Base-by-base conservation (phyloP, 176 grass and related monocot genomes). In the Eleusine indica region DNA sequence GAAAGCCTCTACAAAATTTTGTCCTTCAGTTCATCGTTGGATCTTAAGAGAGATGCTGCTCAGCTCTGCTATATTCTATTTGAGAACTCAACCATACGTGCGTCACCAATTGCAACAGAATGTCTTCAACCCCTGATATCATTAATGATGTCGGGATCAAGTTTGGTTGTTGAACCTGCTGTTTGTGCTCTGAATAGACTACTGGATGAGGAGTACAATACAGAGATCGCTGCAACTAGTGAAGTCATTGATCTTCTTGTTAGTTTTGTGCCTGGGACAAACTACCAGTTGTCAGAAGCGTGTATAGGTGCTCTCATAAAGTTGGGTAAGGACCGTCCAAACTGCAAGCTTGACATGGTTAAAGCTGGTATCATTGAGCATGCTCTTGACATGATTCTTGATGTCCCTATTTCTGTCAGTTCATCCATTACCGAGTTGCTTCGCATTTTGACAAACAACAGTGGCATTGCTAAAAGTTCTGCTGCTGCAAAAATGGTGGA, bases 391-490 rank as follows among this genome's bases (percentile, higher is more conserved):
- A 93, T 98, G 93, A 91, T 98, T 86, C 91, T 95, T 87, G 96
- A 98, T 83, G 96, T 92, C 73, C 93, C 96, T 83, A 83, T 87
- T 78, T 69, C 89, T 74, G 87, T 98, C 76, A 91, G 89, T 79
- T 95, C 93, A 86, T 90, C 93, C 67, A 91, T 93, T 66, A 89
- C 91, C 12, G 96, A 98, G 71, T 90, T 98, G 82, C 88, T 98
- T 90, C 96, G 96, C 63, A 98, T 98, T 75, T 75, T 98, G 73
- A 98, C 96, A 66, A 98, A 98, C 73, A 98, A 98, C 72, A 93
- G 93, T 64, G 91, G 87, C 70, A 98, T 98, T 80, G 96, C 96
- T 84, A 95, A 91, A 91, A 98, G 96, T 79, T 93, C 93, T 17
- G 91, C 91, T 66, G 84, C 95, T 76, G 93, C 91, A 70, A 91